A percentile compares a stretch with the other conserved stretches of the same genome.
These are phyloP conservation scores for Penicillium fimorum DNA, from an alignment of 495 filamentous ascomycete genomes.

Conservation along the genomic window DNA sequence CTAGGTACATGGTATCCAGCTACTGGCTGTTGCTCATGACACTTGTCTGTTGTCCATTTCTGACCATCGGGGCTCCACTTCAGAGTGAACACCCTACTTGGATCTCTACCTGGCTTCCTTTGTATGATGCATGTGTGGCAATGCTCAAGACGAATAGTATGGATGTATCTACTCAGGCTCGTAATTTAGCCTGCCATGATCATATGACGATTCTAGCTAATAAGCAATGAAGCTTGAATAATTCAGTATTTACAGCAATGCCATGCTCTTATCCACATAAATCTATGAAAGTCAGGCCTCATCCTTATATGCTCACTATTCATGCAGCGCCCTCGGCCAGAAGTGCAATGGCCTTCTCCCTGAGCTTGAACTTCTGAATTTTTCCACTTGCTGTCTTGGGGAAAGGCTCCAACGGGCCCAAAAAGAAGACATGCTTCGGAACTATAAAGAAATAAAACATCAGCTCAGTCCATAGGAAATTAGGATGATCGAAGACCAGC, in stretches of 20 bases:
- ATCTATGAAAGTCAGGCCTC: background rate
- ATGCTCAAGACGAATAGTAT: background rate
- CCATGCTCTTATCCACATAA: background rate
- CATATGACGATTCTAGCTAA: background rate
- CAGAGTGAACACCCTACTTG: background rate
- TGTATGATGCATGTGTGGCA: background rate
- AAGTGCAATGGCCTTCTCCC: conserved; percentile 56
- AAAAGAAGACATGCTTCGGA: conserved; percentile 88
- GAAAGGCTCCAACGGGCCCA: conserved; percentile 54
- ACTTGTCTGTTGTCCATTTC: background rate
- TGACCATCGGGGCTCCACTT: background rate
- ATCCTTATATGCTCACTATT: background rate
- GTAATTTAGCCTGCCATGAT: background rate
- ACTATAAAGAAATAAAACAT: conserved; percentile 39
- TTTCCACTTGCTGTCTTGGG: conserved; percentile 97
- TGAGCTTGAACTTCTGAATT: conserved; percentile 92
- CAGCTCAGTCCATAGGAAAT: background rate
- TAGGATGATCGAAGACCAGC: background rate
- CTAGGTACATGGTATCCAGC: too few relatives aligned
- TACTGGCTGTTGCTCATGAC: too few relatives aligned
- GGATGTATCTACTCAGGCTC: background rate
- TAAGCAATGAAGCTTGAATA: background rate
- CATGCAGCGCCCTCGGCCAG: conserved; percentile 29
- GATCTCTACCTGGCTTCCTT: background rate
- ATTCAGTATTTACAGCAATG: background rate